Evolutionary conservation across 1,284 basidiomycete species (phyloP), one percentile per base, ranked within the genome.

Genomic region (Ustilago trichophora): DNA sequence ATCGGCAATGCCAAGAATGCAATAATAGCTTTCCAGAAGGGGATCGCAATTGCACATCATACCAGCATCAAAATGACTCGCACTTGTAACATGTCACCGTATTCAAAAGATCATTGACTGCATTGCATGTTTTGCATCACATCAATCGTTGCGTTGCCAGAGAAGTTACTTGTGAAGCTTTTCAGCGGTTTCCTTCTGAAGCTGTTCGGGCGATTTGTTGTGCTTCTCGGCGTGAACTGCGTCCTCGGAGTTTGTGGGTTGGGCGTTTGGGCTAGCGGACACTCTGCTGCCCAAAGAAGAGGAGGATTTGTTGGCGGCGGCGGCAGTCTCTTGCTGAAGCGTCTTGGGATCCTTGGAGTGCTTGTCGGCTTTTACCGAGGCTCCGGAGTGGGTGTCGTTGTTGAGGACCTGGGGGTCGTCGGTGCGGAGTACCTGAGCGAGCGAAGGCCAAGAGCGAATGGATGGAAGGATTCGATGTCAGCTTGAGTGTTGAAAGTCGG

Each of bases 201-300:
- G 50, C 54, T 76, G 48, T 18, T 69, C 47, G 5, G 71, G 67
- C 12, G 42, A 35, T 29, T 68, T 65, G 36, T 12, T 12, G 48
- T 72, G 59, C 41, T 74, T 76, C 18, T 72, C 68, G 32, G 50
- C 72, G 46, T 72, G 63, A 16, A 74, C 62, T 6, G 72, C 56
- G 22, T 64, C 73, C 43, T 76, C 73, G 0, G 72, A 73, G 33
- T 63, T 24, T 6, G 72, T 72, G 15, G 68, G 52, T 2, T 21
- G 26, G 16, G 47, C 24, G 26, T 57, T 51, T n/a, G 51, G 38
- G 19, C 34, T 41, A 12, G 49, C 35, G 9, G 53, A n/a, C n/a
- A n/a, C n/a, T n/a, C n/a, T 54, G 33, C 8, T 2, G 16, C 25
- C 15, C 34, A 29, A 36, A 31, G 35, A 18, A 15, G 29, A 16